Evolutionary conservation across 1,284 basidiomycete genomes (phyloP).

Genomic region (Austroboletus rostrupii): DNA sequence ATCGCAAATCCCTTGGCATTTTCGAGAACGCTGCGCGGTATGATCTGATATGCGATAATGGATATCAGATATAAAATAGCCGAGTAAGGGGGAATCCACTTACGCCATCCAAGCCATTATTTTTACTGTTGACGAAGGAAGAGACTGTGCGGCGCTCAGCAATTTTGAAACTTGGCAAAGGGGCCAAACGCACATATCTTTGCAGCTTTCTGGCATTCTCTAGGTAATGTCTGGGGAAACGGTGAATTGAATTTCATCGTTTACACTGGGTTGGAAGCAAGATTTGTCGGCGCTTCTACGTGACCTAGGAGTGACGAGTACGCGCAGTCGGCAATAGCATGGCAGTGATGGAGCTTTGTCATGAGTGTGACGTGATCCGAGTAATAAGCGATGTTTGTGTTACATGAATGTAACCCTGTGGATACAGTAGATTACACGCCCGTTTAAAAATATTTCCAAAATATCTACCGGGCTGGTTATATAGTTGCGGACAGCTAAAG

Average conservation of each 20-base stretch:
- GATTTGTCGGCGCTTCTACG: background rate
- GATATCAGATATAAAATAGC: background rate
- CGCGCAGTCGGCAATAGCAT: slow-evolving; percentile 17
- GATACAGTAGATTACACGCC: too few relatives aligned
- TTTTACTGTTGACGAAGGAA: slow-evolving; percentile 67
- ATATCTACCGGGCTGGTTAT: too few relatives aligned
- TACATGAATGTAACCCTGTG: too few relatives aligned
- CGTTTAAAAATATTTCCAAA: too few relatives aligned
- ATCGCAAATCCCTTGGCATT: slow-evolving; percentile 84
- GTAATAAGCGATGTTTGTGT: background rate
- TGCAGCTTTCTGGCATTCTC: slow-evolving; percentile 72
- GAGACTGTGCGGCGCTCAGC: slow-evolving; percentile 45
- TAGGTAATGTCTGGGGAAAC: slow-evolving; percentile 66
- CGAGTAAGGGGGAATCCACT: background rate
- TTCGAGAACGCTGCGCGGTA: slow-evolving; percentile 64
- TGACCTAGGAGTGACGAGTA: background rate
- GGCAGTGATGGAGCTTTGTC: slow-evolving; percentile 15
- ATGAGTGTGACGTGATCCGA: slow-evolving; percentile 24
- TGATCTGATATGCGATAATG: slow-evolving; percentile 38
- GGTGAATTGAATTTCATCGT: slow-evolving; percentile 65
- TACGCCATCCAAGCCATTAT: slow-evolving; percentile 69
- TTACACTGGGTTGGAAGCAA: background rate
- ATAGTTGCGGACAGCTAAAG: too few relatives aligned
- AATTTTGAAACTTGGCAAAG: slow-evolving; percentile 1
- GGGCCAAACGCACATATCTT: slow-evolving; percentile 57